Evolutionary conservation across 345 rosid genomes (phyloP), one percentile per base, ranked within the genome.

Genomic region (Gossypium longicalyx): DNA sequence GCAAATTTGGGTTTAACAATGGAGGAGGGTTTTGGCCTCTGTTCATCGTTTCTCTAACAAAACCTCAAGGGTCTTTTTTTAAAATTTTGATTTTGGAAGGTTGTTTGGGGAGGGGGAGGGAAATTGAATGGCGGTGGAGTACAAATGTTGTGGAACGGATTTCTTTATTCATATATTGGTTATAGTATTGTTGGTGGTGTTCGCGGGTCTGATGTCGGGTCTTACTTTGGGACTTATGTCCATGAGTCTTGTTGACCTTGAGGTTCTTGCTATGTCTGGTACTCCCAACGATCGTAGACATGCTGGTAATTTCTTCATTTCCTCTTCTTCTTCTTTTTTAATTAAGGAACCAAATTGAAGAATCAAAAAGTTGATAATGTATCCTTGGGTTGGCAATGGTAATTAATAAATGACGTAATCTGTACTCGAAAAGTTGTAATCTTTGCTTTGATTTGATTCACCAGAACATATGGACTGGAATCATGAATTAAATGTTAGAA

Each of bases 131-230:
- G 84, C 89, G 82, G 91, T 80, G 84, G 92, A 95, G 77, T 75
- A 74, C 77, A 56, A 1, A 8, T 95, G 99, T 76, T 95, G 99
- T 66, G 86, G 60, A 1, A 1, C 83, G 0, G 59, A 70, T 62
- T 95, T 95, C 89, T 89, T 95, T 48, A 16, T 95, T 70, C 83
- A 80, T 78, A 86, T 95, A 76, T 17, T 76, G 82, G 77, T 90
- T 20, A 85, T 93, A 56, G 77, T 79, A 59, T 72, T 90, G 3
- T 82, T 95, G 72, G 99, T 93, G 3, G 0, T 88, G 84, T 95
- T 95, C 74, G 99, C 99, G 72, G 99, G 99, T 3, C 20, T 90
- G 71, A 95, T 95, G 99, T 95, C 99, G 69, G 99, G 99, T 58
- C 88, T 95, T 22, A 95, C 99, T 73, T 75, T 95, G 80, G 99